Conservation (phyloP, 768 basidiomycete genomes). For the Lentinus brumalis region DNA sequence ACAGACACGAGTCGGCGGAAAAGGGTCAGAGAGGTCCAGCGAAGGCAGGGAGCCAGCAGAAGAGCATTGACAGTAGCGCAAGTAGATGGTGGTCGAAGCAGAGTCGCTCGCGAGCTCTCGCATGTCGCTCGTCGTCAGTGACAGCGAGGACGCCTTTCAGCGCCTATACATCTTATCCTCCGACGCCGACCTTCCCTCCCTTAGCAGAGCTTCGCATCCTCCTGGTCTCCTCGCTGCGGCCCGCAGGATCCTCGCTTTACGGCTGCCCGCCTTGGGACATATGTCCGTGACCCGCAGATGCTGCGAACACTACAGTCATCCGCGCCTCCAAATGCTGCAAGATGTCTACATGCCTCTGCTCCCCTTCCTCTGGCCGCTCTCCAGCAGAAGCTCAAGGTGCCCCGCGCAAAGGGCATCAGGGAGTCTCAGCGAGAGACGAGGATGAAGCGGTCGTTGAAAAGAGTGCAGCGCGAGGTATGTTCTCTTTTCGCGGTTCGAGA, state of each 20-base stretch:
- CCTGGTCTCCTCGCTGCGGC: too few species aligned
- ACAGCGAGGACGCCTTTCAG: too few species aligned
- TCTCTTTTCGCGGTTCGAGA: background rate
- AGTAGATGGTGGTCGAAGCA: too few species aligned
- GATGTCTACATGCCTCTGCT: conserved; percentile 13
- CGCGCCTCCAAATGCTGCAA: background rate
- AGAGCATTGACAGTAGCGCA: too few species aligned
- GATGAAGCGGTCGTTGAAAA: background rate
- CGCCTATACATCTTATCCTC: background rate
- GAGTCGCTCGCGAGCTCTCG: too few species aligned
- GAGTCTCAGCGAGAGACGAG: background rate
- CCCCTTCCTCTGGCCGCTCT: conserved; percentile 4
- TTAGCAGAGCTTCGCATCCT: too few species aligned
- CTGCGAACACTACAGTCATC: conserved; percentile 15
- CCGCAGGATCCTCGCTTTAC: background rate
- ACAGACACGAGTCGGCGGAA: too few species aligned
- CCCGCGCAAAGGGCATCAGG: background rate
- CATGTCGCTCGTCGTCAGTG: too few species aligned
- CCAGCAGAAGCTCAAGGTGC: background rate
- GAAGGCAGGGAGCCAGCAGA: too few species aligned
- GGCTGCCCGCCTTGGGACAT: background rate
- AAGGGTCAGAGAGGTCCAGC: too few species aligned
- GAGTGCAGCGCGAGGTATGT: conserved; percentile 5
- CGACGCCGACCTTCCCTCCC: too few species aligned
- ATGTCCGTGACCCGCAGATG: conserved; percentile 16